Conservation (phyloP, 1,139 yeast genomes). For the Yamadazyma atlantica region DNA sequence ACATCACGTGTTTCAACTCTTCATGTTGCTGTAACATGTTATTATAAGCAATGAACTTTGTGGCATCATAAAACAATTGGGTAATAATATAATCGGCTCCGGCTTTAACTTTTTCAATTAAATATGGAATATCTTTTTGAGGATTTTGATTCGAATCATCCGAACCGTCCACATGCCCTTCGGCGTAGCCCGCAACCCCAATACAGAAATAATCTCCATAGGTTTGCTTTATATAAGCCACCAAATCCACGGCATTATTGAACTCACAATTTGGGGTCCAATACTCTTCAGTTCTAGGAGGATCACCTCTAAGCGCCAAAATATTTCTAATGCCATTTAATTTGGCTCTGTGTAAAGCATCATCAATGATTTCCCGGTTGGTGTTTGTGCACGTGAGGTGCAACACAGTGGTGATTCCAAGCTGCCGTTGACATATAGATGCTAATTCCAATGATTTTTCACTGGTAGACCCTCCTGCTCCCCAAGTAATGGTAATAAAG, state of each 20-base stretch:
- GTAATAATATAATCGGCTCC: constrained; percentile 50
- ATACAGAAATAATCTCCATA: constrained; percentile 79
- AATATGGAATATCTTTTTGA: constrained; percentile 66
- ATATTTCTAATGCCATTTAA: constrained; percentile 78
- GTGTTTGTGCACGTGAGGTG: constrained; percentile 97
- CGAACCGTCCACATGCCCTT: constrained; percentile 90
- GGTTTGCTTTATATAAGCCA: constrained; percentile 64
- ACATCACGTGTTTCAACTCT: constrained; percentile 46
- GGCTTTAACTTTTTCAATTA: constrained; percentile 49
- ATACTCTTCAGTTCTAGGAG: constrained; percentile 81
- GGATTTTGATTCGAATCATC: constrained; percentile 63
- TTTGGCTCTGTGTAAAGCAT: constrained; percentile 74
- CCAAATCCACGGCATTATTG: constrained; percentile 78
- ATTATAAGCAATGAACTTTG: constrained; percentile 41
- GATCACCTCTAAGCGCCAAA: constrained; percentile 93
- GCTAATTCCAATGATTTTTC: constrained; percentile 85
- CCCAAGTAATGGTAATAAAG: constrained; percentile 96
- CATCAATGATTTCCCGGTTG: constrained; percentile 70
- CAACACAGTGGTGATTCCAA: constrained; percentile 84
- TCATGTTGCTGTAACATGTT: constrained; percentile 32
- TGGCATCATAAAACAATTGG: constrained; percentile 45
- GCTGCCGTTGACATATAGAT: constrained; percentile 67
- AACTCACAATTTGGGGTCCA: constrained; percentile 61
- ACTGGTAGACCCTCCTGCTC: constrained; percentile 96
- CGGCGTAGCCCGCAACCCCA: constrained; percentile 95